Percentiles rank a stretch among this genome's conserved stretches.
Evolutionary conservation across 306 rosid genomes (phyloP).

Genomic region (Cicer yamashitae): DNA sequence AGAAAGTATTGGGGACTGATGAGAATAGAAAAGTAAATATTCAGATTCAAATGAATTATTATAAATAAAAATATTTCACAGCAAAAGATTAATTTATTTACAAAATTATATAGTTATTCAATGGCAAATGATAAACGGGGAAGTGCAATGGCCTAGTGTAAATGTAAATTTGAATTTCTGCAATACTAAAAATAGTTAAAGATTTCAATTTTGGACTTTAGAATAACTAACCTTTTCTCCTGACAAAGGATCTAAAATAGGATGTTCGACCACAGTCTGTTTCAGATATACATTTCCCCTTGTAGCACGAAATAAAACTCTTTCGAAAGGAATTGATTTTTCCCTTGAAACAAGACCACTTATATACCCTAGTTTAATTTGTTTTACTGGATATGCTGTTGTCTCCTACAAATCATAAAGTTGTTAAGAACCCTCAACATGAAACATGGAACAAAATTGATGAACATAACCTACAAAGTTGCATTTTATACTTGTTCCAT

Average conservation of each 20-base stretch:
- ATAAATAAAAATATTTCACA: constrained; percentile 11
- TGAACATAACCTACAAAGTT: constrained; percentile 27
- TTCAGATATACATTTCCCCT: constrained; percentile 83
- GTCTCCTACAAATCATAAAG: constrained; percentile 59
- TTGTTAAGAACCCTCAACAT: constrained; percentile 33
- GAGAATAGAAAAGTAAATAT: constrained; percentile 24
- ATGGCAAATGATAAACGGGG: constrained; percentile 13
- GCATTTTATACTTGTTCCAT: constrained; percentile 59
- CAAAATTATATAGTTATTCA: background rate
- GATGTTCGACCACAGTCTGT: constrained; percentile 68
- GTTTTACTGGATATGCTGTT: constrained; percentile 56
- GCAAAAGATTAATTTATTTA: background rate
- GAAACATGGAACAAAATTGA: constrained; percentile 25
- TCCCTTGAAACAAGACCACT: constrained; percentile 83
- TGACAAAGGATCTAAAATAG: constrained; percentile 77
- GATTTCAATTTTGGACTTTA: constrained; percentile 23
- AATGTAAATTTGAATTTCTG: constrained; percentile 20
- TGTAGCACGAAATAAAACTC: constrained; percentile 80
- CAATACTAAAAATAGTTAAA: constrained; percentile 34
- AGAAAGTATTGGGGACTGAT: constrained; percentile 27
- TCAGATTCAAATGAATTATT: constrained; percentile 16
- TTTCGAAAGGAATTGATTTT: constrained; percentile 74
- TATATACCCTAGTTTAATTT: constrained; percentile 71
- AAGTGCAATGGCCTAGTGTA: constrained; percentile 6
- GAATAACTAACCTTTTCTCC: constrained; percentile 70